phyloP scores from a whole-genome alignment of 2,329 filamentous ascomycete genomes.

The Chaetomium sp. region DNA sequence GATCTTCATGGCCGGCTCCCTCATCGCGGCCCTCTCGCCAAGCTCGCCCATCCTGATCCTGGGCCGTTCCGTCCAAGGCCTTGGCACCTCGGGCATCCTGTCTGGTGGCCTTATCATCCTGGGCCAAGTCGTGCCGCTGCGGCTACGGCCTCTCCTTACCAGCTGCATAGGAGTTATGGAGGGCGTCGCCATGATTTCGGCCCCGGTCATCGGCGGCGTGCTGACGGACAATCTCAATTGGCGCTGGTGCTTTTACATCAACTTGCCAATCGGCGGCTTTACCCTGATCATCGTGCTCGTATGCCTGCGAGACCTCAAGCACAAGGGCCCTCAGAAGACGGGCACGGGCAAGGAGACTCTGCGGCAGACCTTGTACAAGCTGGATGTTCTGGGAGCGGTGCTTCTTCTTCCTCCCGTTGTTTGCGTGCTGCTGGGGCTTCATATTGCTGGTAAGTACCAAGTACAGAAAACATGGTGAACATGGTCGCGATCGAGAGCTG shows the following conservation, averaged over 20 bases:
- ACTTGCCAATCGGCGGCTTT: constrained; percentile 21
- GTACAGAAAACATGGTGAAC: background rate
- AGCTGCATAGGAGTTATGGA: constrained; percentile 16
- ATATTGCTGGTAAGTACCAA: constrained; percentile 33
- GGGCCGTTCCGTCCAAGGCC: constrained; percentile 16
- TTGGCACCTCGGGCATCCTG: constrained; percentile 17
- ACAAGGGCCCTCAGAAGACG: background rate
- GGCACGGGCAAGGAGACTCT: background rate
- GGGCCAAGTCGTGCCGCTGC: constrained; percentile 12
- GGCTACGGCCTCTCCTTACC: constrained; percentile 16
- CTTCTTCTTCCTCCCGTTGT: constrained; percentile 27
- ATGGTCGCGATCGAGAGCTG: constrained; percentile 17
- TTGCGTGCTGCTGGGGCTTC: constrained; percentile 40
- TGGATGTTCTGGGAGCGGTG: background rate
- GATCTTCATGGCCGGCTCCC: constrained; percentile 17
- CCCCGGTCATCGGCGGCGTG: constrained; percentile 20
- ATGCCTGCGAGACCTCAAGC: background rate
- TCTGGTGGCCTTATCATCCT: constrained; percentile 17
- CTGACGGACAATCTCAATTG: constrained; percentile 18
- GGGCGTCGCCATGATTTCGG: constrained; percentile 19
- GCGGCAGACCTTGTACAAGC: background rate
- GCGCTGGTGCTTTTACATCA: constrained; percentile 25
- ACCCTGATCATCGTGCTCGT: constrained; percentile 15
- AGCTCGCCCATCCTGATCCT: constrained; percentile 16
- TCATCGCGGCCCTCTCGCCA: constrained; percentile 19